phyloP scores from a whole-genome alignment of 306 rosid species.

The Datisca glomerata region DNA sequence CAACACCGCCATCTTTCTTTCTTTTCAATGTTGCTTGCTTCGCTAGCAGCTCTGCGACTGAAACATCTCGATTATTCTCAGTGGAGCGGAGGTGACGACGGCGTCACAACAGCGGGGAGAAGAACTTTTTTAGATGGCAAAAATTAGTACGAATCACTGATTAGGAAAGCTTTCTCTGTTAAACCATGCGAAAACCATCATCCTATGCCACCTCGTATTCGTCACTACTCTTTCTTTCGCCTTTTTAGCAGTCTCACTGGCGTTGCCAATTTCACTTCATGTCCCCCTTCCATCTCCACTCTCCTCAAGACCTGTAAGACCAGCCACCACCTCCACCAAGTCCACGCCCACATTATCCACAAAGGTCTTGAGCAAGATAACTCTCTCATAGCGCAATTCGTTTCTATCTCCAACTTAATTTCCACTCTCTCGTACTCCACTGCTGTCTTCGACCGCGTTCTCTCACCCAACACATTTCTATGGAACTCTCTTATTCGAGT shows the following conservation, averaged over 20 bases:
- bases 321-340: conserved; percentile 33
- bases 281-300: conserved; percentile 15
- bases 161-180: no score
- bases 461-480: conserved; percentile 35
- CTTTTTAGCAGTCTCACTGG: neutral
- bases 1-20: no score
- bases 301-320: conserved; percentile 41
- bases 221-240: no score
- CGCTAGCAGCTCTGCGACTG: no score
- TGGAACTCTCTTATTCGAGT: conserved; percentile 52
- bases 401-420: conserved; percentile 22
- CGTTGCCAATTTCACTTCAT: neutral
- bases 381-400: conserved; percentile 33
- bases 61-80: no score
- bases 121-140: no score
- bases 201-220: no score
- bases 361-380: conserved; percentile 68
- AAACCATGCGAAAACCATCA: no score
- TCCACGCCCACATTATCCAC: conserved; percentile 47
- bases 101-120: no score
- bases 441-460: conserved; percentile 20
- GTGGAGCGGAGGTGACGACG: no score
- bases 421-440: conserved; percentile 11
- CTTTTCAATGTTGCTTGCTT: no score
- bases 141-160: no score